Evolutionary conservation across 305 asterid genomes (phyloP).

Genomic region (Fraxinus platypoda): DNA sequence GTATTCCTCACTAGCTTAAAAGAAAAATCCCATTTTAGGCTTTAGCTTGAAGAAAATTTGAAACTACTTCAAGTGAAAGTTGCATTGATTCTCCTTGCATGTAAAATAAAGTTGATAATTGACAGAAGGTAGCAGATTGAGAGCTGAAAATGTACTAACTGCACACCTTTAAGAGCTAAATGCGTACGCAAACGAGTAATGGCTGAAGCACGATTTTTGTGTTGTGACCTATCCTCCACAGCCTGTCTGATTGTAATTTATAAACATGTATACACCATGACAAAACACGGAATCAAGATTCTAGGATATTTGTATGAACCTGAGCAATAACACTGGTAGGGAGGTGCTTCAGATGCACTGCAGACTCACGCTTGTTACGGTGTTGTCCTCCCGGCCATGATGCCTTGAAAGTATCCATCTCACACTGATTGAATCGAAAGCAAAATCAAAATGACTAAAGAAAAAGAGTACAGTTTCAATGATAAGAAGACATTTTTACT

Average conservation of each 20-base stretch:
- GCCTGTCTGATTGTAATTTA: constrained; percentile 41
- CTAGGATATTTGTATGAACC: constrained; percentile 37
- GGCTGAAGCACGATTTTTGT: constrained; percentile 57
- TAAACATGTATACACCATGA: constrained; percentile 8
- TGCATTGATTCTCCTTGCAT: not conserved
- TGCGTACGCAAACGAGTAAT: constrained; percentile 60
- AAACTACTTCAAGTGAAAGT: constrained; percentile 17
- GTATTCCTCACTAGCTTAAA: constrained; percentile 62
- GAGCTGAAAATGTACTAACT: not conserved
- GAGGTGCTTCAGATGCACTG: constrained; percentile 86
- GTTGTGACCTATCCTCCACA: constrained; percentile 46
- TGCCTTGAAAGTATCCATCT: constrained; percentile 75
- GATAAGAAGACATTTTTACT: not conserved
- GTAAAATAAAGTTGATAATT: not conserved
- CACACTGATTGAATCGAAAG: constrained; percentile 42
- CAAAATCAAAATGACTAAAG: not conserved
- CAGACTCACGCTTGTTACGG: constrained; percentile 88
- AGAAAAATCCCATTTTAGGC: constrained; percentile 21
- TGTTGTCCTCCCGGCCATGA: constrained; percentile 97
- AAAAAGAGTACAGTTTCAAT: not conserved
- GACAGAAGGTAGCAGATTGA: not conserved
- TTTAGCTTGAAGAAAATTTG: not conserved
- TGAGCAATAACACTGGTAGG: constrained; percentile 79
- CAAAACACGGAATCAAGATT: constrained; percentile 11
- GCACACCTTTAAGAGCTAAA: constrained; percentile 73